These are phyloP conservation scores for Podaxis carcinomalis DNA, from an alignment of 768 basidiomycete genomes.

Conservation along the genomic window DNA sequence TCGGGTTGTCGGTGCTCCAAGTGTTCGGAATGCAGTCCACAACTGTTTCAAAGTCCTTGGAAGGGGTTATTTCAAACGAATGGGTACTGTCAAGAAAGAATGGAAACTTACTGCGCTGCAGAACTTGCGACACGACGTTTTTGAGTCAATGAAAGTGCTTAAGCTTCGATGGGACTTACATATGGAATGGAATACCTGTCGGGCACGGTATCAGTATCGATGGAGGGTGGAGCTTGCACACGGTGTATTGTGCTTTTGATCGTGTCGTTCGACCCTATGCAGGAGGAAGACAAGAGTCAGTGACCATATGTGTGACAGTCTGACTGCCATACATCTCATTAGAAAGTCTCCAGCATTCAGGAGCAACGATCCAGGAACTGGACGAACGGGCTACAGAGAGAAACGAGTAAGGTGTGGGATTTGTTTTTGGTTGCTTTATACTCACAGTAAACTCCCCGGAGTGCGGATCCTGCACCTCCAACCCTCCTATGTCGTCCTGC, in stretches of 20 bases:
- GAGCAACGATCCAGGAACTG: constrained; percentile 41
- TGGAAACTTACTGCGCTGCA: constrained; percentile 26
- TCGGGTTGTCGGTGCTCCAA: constrained; percentile 39
- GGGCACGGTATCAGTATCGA: constrained; percentile 33
- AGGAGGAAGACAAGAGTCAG: not conserved
- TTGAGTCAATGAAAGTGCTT: not conserved
- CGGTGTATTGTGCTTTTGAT: constrained; percentile 52
- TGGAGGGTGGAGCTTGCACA: constrained; percentile 36
- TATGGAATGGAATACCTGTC: constrained; percentile 63
- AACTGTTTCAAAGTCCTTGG: constrained; percentile 34
- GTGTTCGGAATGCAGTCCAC: constrained; percentile 52
- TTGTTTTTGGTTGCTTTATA: not conserved
- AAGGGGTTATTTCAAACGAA: constrained; percentile 12
- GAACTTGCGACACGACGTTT: constrained; percentile 18
- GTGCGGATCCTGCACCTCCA: constrained; percentile 55
- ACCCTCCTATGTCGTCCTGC: constrained; percentile 57
- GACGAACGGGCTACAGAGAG: constrained; percentile 30
- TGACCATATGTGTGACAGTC: not conserved
- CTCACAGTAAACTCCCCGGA: constrained; percentile 38
- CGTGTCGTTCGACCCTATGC: constrained; percentile 39
- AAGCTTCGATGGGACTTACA: constrained; percentile 25
- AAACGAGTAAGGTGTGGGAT: not conserved
- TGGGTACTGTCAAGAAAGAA: not conserved
- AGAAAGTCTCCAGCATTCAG: constrained; percentile 51
- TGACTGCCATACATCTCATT: constrained; percentile 36